Conservation (phyloP, 1,139 yeast genomes). For the Yamadazyma membranifaciens region DNA sequence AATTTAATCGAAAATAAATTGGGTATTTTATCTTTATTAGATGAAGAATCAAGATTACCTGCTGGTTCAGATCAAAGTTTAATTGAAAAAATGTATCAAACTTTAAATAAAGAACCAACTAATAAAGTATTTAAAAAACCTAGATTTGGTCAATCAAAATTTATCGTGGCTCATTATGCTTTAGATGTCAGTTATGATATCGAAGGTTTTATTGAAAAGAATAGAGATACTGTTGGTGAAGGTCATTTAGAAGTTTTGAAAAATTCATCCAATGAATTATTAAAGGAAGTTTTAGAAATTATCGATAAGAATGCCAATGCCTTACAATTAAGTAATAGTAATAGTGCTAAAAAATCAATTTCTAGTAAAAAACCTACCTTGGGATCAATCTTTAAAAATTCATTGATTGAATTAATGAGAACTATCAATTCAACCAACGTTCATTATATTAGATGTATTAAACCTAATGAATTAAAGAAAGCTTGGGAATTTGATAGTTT, state of each 20-base stretch:
- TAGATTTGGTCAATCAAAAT: slow-evolving; percentile 88
- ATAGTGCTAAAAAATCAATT: slow-evolving; percentile 27
- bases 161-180: slow-evolving; percentile 91
- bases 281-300: slow-evolving; percentile 50
- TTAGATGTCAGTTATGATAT: slow-evolving; percentile 89
- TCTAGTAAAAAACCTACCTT: slow-evolving; percentile 84
- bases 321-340: slow-evolving; percentile 47
- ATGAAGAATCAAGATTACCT: slow-evolving; percentile 94
- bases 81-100: slow-evolving; percentile 86
- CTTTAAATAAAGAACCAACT: slow-evolving; percentile 77
- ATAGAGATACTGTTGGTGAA: slow-evolving; percentile 95
- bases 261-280: slow-evolving; percentile 61
- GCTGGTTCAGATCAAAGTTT: slow-evolving; percentile 93
- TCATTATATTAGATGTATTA: slow-evolving; percentile 95
- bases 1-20: slow-evolving; percentile 85
- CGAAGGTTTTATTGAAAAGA: slow-evolving; percentile 95
- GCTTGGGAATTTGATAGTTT: slow-evolving; percentile 97
- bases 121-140: slow-evolving; percentile 86
- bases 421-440: slow-evolving; percentile 94
- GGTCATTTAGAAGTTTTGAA: slow-evolving; percentile 87
- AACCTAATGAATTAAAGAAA: slow-evolving; percentile 89
- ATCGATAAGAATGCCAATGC: slow-evolving; percentile 63
- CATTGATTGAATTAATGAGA: slow-evolving; percentile 87
- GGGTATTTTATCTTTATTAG: slow-evolving; percentile 85
- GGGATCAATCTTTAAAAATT: slow-evolving; percentile 91